Base-by-base conservation (phyloP, 1,284 basidiomycete genomes). In the Malassezia caprae region DNA sequence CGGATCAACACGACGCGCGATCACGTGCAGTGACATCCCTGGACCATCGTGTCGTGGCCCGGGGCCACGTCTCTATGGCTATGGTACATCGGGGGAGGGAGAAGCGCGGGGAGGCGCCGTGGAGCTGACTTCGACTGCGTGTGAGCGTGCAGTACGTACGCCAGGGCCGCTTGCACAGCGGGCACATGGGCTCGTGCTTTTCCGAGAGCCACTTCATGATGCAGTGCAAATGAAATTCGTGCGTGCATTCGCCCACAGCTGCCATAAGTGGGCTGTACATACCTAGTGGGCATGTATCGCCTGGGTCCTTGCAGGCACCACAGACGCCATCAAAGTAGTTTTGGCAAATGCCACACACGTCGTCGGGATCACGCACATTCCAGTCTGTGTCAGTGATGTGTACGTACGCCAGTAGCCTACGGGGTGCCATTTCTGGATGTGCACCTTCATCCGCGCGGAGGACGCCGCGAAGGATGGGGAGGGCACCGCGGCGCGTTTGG, bases 331-430 rank as follows among this genome's bases (percentile, higher is more conserved):
- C 72, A 58, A 74, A 74, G 58, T 67, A 62, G 61, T 68, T 71
- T 34, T 73, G 72, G 51, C 72, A 74, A 50, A 74, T 74, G 37
- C 72, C 72, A 52, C 72, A 74, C 26, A 74, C 67, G 32, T 73
- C 72, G 49, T 74, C 71, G 17, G 67, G 68, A 48, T 74, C 70
- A 35, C 64, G 64, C 42, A 70, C 65, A 44, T 73, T 67, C 72
- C 72, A 74, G 13, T 70, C 69, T 69, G 52, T 13, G 24, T 12
- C 32, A 26, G 39, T 10, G 8, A 2, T 5, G 19, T 2, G 12
- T 28, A 70, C 66, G 60, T 56, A 71, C 68, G 50, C 72, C 72
- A 73, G 53, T 70, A 72, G 24, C 65, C 72, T 3, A 71, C 66
- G 1, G 70, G 62, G 47, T 64, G 65, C 68, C 66, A 74, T 24